Conservation (phyloP, 768 basidiomycete species). For the Psilocybe cyanescens region DNA sequence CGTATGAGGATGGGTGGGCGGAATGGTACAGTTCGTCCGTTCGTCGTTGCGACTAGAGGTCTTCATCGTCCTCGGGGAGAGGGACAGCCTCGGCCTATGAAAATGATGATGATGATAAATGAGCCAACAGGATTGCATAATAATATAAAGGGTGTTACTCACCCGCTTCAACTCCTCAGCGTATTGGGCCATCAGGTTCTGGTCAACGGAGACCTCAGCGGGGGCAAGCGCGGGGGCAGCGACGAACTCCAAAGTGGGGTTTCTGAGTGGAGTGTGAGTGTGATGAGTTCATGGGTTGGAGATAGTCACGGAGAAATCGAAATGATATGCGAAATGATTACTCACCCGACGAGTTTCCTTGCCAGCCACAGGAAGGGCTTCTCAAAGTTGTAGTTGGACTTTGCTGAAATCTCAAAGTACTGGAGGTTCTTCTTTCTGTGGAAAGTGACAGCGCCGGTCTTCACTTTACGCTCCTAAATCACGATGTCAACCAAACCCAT, state of each 20-base stretch:
- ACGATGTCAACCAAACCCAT: constrained; percentile 4
- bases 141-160: constrained; percentile 13
- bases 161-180: constrained; percentile 75
- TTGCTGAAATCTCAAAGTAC: constrained; percentile 99
- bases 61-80: constrained; percentile 97
- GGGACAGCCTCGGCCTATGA: constrained; percentile 85
- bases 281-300: background rate
- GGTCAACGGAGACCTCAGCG: constrained; percentile 88
- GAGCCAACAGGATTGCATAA: background rate
- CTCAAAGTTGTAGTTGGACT: constrained; percentile 99
- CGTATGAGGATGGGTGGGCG: background rate
- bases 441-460: constrained; percentile 98
- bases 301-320: too few species aligned
- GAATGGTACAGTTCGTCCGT: too few species aligned
- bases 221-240: constrained; percentile 96
- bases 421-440: constrained; percentile 99
- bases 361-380: constrained; percentile 99
- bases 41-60: constrained; percentile 51
- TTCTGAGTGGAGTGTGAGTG: constrained; percentile 46
- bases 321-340: constrained; percentile 10
- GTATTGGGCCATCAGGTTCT: constrained; percentile 78
- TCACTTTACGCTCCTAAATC: constrained; percentile 96
- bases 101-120: constrained; percentile 2
- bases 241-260: constrained; percentile 89
- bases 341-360: constrained; percentile 95